Evolutionary conservation across 2,329 filamentous ascomycete species (phyloP).

Genomic region (Dothiorella sarmentorum): DNA sequence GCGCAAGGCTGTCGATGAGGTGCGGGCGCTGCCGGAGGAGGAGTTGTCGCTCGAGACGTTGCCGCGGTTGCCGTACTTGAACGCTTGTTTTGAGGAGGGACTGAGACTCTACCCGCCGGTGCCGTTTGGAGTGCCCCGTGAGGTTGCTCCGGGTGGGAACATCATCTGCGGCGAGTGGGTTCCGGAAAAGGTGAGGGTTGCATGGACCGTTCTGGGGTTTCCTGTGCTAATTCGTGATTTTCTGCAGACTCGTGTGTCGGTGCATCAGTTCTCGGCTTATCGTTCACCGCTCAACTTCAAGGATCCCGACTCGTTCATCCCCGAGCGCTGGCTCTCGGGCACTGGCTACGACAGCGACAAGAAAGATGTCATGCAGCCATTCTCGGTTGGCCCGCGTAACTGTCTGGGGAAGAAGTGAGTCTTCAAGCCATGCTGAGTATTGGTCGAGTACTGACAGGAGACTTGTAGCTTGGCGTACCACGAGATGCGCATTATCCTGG

Average conservation of each 20-base stretch:
- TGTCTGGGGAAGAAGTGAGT: conserved; percentile 38
- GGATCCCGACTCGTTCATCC: conserved; percentile 35
- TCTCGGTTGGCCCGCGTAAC: conserved; percentile 42
- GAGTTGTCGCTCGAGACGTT: conserved; percentile 36
- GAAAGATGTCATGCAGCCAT: conserved; percentile 40
- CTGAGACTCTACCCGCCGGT: conserved; percentile 43
- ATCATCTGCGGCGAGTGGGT: conserved; percentile 37
- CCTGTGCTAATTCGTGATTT: conserved; percentile 5
- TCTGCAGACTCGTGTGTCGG: conserved; percentile 21
- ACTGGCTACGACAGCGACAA: conserved; percentile 28
- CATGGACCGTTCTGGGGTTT: background rate
- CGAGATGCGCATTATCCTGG: conserved; percentile 41
- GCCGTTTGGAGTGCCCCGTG: conserved; percentile 31
- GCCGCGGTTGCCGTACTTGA: conserved; percentile 35
- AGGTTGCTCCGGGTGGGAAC: conserved; percentile 35
- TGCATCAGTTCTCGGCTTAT: conserved; percentile 15
- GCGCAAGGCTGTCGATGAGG: conserved; percentile 29
- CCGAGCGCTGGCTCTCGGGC: conserved; percentile 41
- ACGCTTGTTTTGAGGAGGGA: conserved; percentile 41
- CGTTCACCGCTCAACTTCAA: conserved; percentile 32
- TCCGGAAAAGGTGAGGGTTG: conserved; percentile 27
- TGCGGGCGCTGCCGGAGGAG: conserved; percentile 25
- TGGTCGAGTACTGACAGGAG: background rate
- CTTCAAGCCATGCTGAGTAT: background rate
- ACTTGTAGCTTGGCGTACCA: conserved; percentile 34